Percentiles rank a stretch among this genome's conserved stretches.
phyloP scores from a whole-genome alignment of 352 stramenopile species.

The Globisporangium heterothallicum region DNA sequence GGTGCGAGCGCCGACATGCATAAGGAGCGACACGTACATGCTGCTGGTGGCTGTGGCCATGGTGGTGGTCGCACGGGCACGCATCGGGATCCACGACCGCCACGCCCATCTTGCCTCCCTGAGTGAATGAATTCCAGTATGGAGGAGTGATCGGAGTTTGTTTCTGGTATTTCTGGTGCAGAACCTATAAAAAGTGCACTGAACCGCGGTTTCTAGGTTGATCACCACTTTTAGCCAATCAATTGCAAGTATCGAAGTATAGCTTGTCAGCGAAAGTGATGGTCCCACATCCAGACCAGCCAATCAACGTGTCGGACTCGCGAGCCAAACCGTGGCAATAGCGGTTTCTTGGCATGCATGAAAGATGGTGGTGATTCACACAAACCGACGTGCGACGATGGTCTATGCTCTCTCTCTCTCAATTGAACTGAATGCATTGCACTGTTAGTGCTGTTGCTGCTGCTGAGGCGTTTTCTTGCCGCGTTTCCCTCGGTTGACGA shows the following conservation, averaged over 20 bases:
- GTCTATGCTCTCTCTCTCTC: too few species aligned
- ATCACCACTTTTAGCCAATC: slow-evolving; percentile 3
- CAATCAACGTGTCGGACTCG: neutral
- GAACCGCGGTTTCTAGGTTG: slow-evolving; percentile 6
- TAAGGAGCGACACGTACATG: neutral
- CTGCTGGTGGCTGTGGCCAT: slow-evolving; percentile 10
- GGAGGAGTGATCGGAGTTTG: too few species aligned
- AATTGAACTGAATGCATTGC: neutral
- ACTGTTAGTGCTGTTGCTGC: slow-evolving; percentile 10
- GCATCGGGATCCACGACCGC: slow-evolving; percentile 16
- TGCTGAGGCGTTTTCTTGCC: slow-evolving; percentile 43
- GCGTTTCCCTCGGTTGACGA: slow-evolving; percentile 72
- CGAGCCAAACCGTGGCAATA: slow-evolving; percentile 5
- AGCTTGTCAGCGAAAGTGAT: neutral
- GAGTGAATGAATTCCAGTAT: too few species aligned
- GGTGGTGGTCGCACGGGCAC: slow-evolving; percentile 30
- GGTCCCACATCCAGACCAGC: neutral
- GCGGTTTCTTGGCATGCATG: too few species aligned
- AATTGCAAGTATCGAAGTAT: neutral
- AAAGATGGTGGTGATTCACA: too few species aligned
- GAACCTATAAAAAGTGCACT: slow-evolving; percentile 2
- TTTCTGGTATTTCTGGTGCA: too few species aligned
- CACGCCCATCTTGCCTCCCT: slow-evolving; percentile 16
- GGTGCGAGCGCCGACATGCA: neutral
- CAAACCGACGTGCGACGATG: too few species aligned